Evolutionary conservation across 495 filamentous ascomycete species (phyloP).

Genomic region (Hyphodiscus hymeniophilus): DNA sequence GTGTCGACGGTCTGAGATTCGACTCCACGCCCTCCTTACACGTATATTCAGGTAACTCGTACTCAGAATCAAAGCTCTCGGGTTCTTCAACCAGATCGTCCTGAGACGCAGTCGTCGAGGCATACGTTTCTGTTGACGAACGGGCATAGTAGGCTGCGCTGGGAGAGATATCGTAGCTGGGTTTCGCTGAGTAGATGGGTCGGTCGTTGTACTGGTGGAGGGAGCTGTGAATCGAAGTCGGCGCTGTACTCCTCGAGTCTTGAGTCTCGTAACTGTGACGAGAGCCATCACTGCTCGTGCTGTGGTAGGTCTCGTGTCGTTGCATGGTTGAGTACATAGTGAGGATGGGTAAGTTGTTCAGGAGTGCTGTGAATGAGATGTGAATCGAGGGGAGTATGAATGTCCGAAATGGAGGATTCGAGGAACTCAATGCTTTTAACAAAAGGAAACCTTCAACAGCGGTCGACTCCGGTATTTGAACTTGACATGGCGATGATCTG

Average conservation of each 20-base stretch:
- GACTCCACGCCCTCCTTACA: slow-evolving; percentile 51
- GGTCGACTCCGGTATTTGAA: slow-evolving; percentile 4
- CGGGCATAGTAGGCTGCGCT: slow-evolving; percentile 42
- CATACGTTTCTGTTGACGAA: slow-evolving; percentile 71
- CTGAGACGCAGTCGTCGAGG: slow-evolving; percentile 60
- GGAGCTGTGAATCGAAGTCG: slow-evolving; percentile 53
- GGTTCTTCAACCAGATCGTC: slow-evolving; percentile 52
- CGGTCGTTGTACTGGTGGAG: slow-evolving; percentile 33
- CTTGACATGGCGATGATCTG: slow-evolving; percentile 12
- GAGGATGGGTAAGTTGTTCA: slow-evolving; percentile 9
- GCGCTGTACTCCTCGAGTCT: slow-evolving; percentile 58
- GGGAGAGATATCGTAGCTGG: slow-evolving; percentile 39
- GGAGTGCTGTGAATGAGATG: background rate
- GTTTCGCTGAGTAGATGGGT: slow-evolving; percentile 31
- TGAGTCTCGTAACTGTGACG: slow-evolving; percentile 56
- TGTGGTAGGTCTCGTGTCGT: slow-evolving; percentile 23
- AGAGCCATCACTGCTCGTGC: slow-evolving; percentile 47
- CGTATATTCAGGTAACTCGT: slow-evolving; percentile 49
- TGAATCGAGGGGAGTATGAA: background rate
- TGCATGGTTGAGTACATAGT: background rate
- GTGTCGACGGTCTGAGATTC: slow-evolving; percentile 64
- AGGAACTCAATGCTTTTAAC: no score
- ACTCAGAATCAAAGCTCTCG: slow-evolving; percentile 39
- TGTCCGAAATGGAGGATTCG: background rate
- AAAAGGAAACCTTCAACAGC: slow-evolving; percentile 4